Evolutionary conservation across 2,329 filamentous ascomycete species (phyloP), one percentile per base, ranked within the genome.

Genomic region (Colletotrichum magnum): DNA sequence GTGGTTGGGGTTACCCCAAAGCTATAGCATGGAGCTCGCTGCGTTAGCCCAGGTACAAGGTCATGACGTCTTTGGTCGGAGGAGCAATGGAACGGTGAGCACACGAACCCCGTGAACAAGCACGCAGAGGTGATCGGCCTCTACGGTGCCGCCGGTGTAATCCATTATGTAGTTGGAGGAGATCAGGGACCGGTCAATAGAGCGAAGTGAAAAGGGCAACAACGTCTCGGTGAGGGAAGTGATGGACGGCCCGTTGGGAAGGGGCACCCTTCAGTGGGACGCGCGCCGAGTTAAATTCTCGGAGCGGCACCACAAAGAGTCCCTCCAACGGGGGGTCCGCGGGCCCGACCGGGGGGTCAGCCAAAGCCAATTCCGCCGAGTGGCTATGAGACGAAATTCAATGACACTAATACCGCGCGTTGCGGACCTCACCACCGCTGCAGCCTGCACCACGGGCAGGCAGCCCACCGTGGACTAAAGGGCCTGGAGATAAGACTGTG

Each of bases 1-100:
- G 79, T 96, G 93, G 56, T 85, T 84, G 1, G 93, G 93, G 72
- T 94, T 93, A 21, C 93, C 93, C 93, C 93, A 95, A 72, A 95
- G 85, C 81, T 93, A 72, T 12, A 36, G 21, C 21, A 24, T 10
- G 16, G 45, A 83, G 68, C 43, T 56, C 41, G 47, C 41, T 32
- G 47, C 45, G 73, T 79, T 64, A 78, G 74, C 72, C 26, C 41
- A 72, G 28, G 15, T 12, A 61, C 58, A 61, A 41, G 13, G n/a
- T 28, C 76, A 74, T 67, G 71, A 68, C 56, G 61, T 68, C 60
- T 62, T 67, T 50, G 51, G 24, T 53, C 18, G n/a, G 39, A 50
- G 18, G n/a, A n/a, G 18, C 39, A 13, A 43, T 62, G 71, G 61
- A 10, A 36, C 7, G 45, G 43, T 47, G 43, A 7, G 36, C 4